A percentile compares a stretch with the other conserved stretches of the same genome.
These are phyloP conservation scores for Narthecium ossifragum DNA, from an alignment of 106 monocot species.

Conservation along the genomic window DNA sequence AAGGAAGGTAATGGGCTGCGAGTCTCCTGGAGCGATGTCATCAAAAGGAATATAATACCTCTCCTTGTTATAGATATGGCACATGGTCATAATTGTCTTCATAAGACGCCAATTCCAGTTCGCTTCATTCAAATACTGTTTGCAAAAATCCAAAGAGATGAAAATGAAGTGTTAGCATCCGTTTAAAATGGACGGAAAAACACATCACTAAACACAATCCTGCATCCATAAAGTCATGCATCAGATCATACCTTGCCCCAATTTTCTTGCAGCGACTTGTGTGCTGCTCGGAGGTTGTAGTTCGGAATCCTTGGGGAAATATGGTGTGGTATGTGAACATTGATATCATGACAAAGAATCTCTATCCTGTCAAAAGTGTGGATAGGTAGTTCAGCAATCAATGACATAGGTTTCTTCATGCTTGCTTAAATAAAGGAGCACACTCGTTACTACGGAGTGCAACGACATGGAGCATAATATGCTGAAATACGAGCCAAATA, in stretches of 20 bases:
- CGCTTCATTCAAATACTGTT: conserved; percentile 75
- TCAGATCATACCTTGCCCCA: conserved; percentile 96
- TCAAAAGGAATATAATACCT: conserved; percentile 70
- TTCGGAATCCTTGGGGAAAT: conserved; percentile 90
- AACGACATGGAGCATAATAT: not conserved
- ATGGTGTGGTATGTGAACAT: conserved; percentile 93
- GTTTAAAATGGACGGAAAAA: not conserved
- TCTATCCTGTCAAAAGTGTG: conserved; percentile 62
- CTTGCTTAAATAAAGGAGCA: not conserved
- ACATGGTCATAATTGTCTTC: conserved; percentile 96
- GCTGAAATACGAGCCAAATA: too few species aligned
- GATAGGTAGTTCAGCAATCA: not conserved
- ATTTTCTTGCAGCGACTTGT: conserved; percentile 68
- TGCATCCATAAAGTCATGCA: too few species aligned
- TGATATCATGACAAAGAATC: conserved; percentile 92
- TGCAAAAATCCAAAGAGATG: not conserved
- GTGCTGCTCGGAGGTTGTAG: conserved; percentile 81
- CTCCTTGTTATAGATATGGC: conserved; percentile 85
- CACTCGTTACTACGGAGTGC: not conserved
- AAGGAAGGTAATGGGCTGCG: conserved; percentile 57
- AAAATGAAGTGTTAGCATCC: not conserved
- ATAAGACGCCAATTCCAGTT: conserved; percentile 98
- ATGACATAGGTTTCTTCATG: too few species aligned
- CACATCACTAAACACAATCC: too few species aligned
- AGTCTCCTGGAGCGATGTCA: conserved; percentile 57